Conservation (phyloP, 495 filamentous ascomycete species). For the Podospora sp. region DNA sequence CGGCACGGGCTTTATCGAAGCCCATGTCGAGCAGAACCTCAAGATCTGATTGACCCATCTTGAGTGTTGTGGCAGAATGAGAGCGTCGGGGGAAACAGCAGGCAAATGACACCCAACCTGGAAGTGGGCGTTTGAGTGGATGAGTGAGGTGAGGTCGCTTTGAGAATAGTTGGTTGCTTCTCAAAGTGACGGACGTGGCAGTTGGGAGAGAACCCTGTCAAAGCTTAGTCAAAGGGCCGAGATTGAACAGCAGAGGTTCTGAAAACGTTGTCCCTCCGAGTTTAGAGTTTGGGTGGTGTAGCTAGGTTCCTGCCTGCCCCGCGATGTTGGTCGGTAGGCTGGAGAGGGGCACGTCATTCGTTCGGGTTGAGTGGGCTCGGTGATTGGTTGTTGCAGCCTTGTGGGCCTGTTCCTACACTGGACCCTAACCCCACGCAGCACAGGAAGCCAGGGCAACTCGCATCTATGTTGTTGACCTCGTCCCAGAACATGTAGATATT, state of each 20-base stretch:
- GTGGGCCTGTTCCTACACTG: background rate
- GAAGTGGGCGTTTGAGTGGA: background rate
- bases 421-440: background rate
- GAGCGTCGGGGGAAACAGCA: background rate
- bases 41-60: slow-evolving; percentile 71
- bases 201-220: background rate
- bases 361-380: background rate
- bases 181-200: background rate
- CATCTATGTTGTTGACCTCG: too few relatives aligned
- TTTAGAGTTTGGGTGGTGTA: background rate
- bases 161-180: background rate
- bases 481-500: too few relatives aligned
- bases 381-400: background rate
- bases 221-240: too few relatives aligned
- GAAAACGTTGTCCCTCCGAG: background rate
- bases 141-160: background rate
- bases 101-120: background rate
- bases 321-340: background rate
- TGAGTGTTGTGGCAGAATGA: slow-evolving; percentile 21
- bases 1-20: slow-evolving; percentile 78
- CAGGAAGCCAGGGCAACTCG: too few relatives aligned
- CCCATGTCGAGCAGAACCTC: slow-evolving; percentile 91
- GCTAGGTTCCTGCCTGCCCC: background rate
- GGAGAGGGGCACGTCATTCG: slow-evolving; percentile 5
- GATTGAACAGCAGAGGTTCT: slow-evolving; percentile 1